A percentile compares a stretch with the other conserved stretches of the same genome.
phyloP scores from a whole-genome alignment of 148 eudicot genomes.

The Polygonum aviculare region DNA sequence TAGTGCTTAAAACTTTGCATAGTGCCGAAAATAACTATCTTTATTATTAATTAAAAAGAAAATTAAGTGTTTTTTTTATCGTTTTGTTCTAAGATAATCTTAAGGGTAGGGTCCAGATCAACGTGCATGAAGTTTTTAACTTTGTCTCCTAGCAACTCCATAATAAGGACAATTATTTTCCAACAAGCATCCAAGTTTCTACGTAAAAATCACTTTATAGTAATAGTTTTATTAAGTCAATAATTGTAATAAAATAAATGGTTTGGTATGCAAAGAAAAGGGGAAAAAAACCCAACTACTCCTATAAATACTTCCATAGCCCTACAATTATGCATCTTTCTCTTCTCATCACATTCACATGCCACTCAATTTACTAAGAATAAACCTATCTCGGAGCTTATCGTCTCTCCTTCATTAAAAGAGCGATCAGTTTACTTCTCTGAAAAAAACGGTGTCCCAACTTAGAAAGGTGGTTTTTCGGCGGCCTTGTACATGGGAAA shows the following conservation, averaged over 20 bases:
- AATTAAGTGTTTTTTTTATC: no score
- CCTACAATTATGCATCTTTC: conserved; percentile 2
- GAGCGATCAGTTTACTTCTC: no score
- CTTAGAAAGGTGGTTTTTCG: background rate
- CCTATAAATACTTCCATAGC: background rate
- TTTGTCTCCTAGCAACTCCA: conserved; percentile 1
- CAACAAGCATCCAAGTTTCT: conserved; percentile 2
- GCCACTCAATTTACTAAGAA: background rate
- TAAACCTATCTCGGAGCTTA: no score
- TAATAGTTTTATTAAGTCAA: background rate
- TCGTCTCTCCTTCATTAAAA: no score
- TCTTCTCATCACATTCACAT: background rate
- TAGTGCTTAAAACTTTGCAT: no score
- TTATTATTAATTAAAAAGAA: no score
- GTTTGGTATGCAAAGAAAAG: background rate
- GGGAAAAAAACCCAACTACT: background rate
- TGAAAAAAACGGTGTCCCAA: background rate
- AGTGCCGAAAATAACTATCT: no score
- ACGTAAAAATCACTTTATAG: conserved; percentile 5
- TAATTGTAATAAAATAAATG: background rate
- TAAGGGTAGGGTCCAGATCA: conserved; percentile 4
- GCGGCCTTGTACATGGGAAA: conserved; percentile 40
- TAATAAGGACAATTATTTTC: background rate
- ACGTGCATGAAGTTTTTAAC: background rate
- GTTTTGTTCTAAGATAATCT: background rate